phyloP scores from a whole-genome alignment of 495 filamentous ascomycete genomes.

The Penicillium goetzii region DNA sequence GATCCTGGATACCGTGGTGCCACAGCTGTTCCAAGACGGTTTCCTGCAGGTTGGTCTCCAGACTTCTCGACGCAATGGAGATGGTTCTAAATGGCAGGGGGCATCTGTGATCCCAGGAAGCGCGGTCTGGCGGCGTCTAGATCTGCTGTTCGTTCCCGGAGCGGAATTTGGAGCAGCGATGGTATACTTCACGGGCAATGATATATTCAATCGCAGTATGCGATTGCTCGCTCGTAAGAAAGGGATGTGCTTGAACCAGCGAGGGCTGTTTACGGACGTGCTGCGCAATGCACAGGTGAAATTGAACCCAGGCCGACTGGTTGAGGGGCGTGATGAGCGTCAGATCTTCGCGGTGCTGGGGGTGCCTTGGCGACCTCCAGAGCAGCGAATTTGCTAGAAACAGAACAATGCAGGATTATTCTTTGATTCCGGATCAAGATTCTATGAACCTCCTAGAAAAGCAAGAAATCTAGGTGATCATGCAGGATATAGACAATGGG shows the following conservation, averaged over 20 bases:
- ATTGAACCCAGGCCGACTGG: conserved; percentile 70
- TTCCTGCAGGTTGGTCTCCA: conserved; percentile 66
- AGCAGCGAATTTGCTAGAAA: conserved; percentile 71
- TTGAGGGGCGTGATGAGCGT: conserved; percentile 79
- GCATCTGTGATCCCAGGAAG: conserved; percentile 67
- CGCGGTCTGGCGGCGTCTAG: conserved; percentile 76
- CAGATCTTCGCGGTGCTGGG: conserved; percentile 85
- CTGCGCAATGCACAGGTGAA: conserved; percentile 63
- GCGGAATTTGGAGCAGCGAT: conserved; percentile 83
- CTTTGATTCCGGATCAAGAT: not conserved
- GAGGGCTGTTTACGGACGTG: conserved; percentile 77
- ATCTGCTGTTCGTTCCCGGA: conserved; percentile 84
- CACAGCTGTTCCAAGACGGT: conserved; percentile 56
- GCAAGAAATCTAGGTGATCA: not conserved
- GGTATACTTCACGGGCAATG: conserved; percentile 95
- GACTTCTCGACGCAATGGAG: conserved; percentile 35
- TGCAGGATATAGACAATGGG: not conserved
- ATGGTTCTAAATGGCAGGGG: conserved; percentile 85
- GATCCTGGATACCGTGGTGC: conserved; percentile 67
- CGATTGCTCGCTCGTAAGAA: conserved; percentile 81
- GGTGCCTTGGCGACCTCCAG: conserved; percentile 84
- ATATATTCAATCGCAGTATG: conserved; percentile 93
- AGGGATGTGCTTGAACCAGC: conserved; percentile 84
- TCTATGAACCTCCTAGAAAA: not conserved
- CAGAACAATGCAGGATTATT: not conserved